Conservation (phyloP, 768 basidiomycete species). For the Leucosporidium creatinivorum region DNA sequence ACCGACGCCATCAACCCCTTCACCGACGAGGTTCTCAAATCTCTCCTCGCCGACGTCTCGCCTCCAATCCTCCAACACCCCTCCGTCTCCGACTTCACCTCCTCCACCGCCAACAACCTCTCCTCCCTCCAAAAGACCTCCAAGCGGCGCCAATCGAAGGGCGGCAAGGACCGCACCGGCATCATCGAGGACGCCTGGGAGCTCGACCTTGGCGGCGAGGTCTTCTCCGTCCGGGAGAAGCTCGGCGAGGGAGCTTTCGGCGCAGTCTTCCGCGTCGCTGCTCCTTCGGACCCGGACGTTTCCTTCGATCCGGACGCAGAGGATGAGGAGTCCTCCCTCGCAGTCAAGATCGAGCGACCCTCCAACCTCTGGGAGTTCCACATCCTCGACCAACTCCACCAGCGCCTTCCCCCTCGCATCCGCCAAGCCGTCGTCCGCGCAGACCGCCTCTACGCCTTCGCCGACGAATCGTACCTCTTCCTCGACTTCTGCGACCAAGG, state of each 20-base stretch:
- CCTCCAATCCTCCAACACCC: conserved; percentile 45
- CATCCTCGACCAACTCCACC: conserved; percentile 68
- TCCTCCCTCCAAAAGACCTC: conserved; percentile 67
- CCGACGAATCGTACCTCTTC: conserved; percentile 82
- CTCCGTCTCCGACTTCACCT: conserved; percentile 41
- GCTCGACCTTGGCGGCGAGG: conserved; percentile 57
- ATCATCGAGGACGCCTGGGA: conserved; percentile 45
- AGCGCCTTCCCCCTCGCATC: conserved; percentile 54
- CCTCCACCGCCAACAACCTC: conserved; percentile 49
- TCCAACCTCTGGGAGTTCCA: conserved; percentile 87
- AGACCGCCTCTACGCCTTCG: conserved; percentile 70
- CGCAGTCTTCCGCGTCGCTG: conserved; percentile 61
- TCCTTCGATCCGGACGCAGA: conserved; percentile 47
- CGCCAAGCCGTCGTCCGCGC: conserved; percentile 67
- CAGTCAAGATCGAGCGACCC: conserved; percentile 86
- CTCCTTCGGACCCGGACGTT: conserved; percentile 39
- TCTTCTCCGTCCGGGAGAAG: conserved; percentile 70
- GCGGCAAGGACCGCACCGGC: conserved; percentile 30
- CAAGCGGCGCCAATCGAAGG: conserved; percentile 40
- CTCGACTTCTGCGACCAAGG: conserved; percentile 86
- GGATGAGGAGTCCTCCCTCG: conserved; percentile 59
- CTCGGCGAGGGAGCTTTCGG: conserved; percentile 97
- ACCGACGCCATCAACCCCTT: conserved; percentile 47
- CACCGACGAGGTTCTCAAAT: conserved; percentile 57
- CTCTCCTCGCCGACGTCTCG: conserved; percentile 53